Evolutionary conservation across 139 green algal species (phyloP), one percentile per base, ranked within the genome.

Genomic region (Asterochloris erici): DNA sequence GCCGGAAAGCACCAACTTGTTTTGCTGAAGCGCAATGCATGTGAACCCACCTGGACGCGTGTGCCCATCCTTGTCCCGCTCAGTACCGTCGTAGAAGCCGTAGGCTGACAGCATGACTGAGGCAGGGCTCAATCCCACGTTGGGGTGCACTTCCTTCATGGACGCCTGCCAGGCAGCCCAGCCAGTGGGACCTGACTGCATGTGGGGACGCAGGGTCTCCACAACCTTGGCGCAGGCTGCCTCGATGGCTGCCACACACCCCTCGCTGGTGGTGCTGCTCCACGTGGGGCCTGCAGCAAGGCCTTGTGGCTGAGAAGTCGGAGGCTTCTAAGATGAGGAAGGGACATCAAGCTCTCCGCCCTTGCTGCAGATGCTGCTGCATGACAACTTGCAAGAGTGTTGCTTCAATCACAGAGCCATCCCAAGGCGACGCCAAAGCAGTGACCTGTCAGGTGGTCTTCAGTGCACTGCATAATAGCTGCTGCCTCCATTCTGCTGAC

Each of bases 141-240:
- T 77, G 13, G 71, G 26, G 27, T 81, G 78, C 63, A 87, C 61
- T 24, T 76, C 47, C 10, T 76, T 81, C 0, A 89, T 63, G 10
- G 83, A 79, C 0, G 63, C 63, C 17, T 63, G 29, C 86, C 86
- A 89, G 14, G 79, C 63, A 23, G 61, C 74, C 66, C 61, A 63
- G 14, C 64, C 70, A 2, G 47, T 79, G 38, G 70, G 27, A 13
- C 63, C 73, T n/a, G 74, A 19, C 81, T 85, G 80, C 14, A 70
- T 17, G 19, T 63, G 70, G 21, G 24, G 71, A 29, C 62, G 28
- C 29, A 92, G 85, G 6, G 66, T 81, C 9, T 77, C 63, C 61
- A 89, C 85, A 70, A 94, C 84, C 88, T 94, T 26, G 26, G 82
- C 29, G 63, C 91, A 93, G 63, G 91, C 88, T 23, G 82, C 27